A percentile compares a stretch with the other conserved stretches of the same genome.
phyloP scores from a whole-genome alignment of 1,139 yeast species.

The Blastobotrys apis region DNA sequence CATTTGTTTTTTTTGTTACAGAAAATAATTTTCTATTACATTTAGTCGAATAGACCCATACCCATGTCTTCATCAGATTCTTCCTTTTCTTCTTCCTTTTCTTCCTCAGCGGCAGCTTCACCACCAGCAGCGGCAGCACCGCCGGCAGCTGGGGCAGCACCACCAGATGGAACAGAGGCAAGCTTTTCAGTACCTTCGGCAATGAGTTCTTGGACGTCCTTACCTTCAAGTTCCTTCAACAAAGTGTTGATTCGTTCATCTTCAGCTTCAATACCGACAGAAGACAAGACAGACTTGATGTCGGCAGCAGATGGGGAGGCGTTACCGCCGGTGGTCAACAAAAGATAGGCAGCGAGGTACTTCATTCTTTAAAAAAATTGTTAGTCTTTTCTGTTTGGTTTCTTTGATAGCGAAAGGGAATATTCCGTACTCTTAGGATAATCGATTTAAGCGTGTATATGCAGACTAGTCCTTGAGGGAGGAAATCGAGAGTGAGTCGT shows the following conservation, averaged over 20 bases:
- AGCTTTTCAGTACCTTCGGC: slow-evolving; percentile 95
- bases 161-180: slow-evolving; percentile 97
- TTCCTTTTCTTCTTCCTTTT: slow-evolving; percentile 59
- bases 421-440: slow-evolving; percentile 41
- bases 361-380: slow-evolving; percentile 34
- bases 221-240: slow-evolving; percentile 90
- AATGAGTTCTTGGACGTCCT: slow-evolving; percentile 84
- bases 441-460: slow-evolving; percentile 52
- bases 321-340: slow-evolving; percentile 46
- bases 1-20: background rate
- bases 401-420: background rate
- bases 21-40: slow-evolving; percentile 14
- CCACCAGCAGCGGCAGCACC: slow-evolving; percentile 64
- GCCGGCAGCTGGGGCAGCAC: slow-evolving; percentile 78
- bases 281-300: slow-evolving; percentile 80
- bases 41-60: slow-evolving; percentile 42
- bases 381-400: background rate
- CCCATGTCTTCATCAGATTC: slow-evolving; percentile 69
- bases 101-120: slow-evolving; percentile 72
- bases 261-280: slow-evolving; percentile 96
- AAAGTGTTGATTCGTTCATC: slow-evolving; percentile 81
- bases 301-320: slow-evolving; percentile 86
- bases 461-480: slow-evolving; percentile 56
- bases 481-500: slow-evolving; percentile 15
- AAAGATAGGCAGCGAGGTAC: slow-evolving; percentile 48